Percentiles rank a stretch among this genome's conserved stretches.
These are phyloP conservation scores for Apiospora koreana DNA, from an alignment of 2,329 filamentous ascomycete genomes.

Conservation along the genomic window DNA sequence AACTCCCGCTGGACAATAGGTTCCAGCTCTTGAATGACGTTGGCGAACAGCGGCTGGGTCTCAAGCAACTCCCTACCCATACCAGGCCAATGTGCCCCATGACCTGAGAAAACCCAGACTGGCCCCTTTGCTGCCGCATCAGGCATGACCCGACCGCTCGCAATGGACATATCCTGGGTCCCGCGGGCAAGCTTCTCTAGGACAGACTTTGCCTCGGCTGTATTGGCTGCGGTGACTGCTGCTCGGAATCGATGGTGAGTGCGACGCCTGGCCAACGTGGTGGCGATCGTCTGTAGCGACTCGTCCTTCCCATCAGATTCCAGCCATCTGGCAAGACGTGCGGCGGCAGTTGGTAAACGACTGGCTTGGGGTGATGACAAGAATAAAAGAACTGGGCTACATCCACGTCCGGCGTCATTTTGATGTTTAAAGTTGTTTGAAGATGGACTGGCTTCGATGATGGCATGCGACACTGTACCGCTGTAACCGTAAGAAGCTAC, in stretches of 20 bases:
- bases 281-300: background rate
- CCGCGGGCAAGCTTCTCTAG: background rate
- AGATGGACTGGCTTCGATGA: slow-evolving; percentile 8
- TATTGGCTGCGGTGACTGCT: slow-evolving; percentile 2
- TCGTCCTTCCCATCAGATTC: background rate
- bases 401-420: background rate
- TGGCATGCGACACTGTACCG: slow-evolving; percentile 24
- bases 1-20: slow-evolving; percentile 22
- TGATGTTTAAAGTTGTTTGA: background rate
- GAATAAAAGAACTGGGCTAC: background rate
- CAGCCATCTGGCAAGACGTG: background rate
- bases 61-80: slow-evolving; percentile 37
- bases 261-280: slow-evolving; percentile 12
- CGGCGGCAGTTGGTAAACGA: background rate
- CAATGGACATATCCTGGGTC: slow-evolving; percentile 9
- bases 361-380: slow-evolving; percentile 12
- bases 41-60: slow-evolving; percentile 22
- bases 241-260: slow-evolving; percentile 11
- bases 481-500: slow-evolving; percentile 6
- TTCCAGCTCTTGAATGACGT: slow-evolving; percentile 30
- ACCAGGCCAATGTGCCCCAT: too few relatives aligned
- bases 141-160: slow-evolving; percentile 13
- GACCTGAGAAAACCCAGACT: slow-evolving; percentile 45
- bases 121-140: slow-evolving; percentile 17
- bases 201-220: background rate